Evolutionary conservation across 371 early-diverging fungal species (phyloP), one percentile per base, ranked within the genome.

Genomic region (Rhizopus sp.): DNA sequence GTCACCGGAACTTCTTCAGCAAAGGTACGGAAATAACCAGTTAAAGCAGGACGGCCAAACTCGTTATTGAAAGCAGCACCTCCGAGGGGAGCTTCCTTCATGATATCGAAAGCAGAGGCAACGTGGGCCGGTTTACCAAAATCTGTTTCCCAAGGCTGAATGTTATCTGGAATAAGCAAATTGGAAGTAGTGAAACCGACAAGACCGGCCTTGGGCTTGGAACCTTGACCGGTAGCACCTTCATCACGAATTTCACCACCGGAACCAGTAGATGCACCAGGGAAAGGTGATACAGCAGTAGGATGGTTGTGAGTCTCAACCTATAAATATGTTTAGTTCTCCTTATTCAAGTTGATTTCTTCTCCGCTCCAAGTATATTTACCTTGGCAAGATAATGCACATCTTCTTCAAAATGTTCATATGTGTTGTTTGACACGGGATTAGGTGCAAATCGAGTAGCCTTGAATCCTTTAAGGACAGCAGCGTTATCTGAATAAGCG

Each of bases 301-400:
- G 98, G 98, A 73, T 98, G 98, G 75, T 98, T 98, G 75, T 98
- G 98, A 0, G 98, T 98, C 79, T 98, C 98, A 17, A 98, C 98
- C 80, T 80, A 64, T 23, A 3, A 41, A 51, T 46, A 53, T 17
- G 15, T 9, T 30, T 35, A 17, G 10, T 42, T 33, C 30, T 15
- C 15, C 45, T 31, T 33, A 1, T 41, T 33, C 23, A 0, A 34
- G 13, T 47, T 15, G 7, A n/a, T 6, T 56, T 41, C 13, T 56
- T 50, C 16, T 55, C 47, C 3, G 13, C 41, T 45, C 46, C 17
- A 5, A 46, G 6, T 13, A 32, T 39, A 52, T 41, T 54, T 73
- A 77, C 80, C 82, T 98, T 96, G 60, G 87, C 88, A 29, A 98
- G 85, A 57, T 91, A 89, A 70, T 97, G 95, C 4, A 93, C 86